Evolutionary conservation across 345 rosid genomes (phyloP).

Genomic region (Anastatica hierochuntica): DNA sequence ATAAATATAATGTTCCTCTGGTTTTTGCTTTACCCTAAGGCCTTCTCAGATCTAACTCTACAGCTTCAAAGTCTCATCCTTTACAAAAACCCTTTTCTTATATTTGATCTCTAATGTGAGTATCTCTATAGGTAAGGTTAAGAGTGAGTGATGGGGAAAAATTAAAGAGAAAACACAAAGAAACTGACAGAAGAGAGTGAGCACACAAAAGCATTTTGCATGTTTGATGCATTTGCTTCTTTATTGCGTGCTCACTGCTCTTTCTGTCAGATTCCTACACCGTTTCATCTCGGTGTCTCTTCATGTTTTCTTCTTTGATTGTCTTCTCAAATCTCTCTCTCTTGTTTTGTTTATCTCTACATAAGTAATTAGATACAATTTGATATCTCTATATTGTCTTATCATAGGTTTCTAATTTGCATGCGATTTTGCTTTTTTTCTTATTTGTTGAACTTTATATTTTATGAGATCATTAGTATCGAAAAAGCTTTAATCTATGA

Average conservation of each 20-base stretch:
- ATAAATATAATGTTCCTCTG: conserved; percentile 11
- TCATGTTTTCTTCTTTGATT: conserved; percentile 20
- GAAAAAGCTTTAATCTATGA: conserved; percentile 23
- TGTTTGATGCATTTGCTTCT: conserved; percentile 47
- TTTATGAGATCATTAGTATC: conserved; percentile 25
- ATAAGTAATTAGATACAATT: conserved; percentile 4
- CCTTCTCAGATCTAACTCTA: conserved; percentile 21
- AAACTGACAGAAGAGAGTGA: conserved; percentile 99
- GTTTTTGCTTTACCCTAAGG: conserved; percentile 13
- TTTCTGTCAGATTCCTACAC: conserved; percentile 87
- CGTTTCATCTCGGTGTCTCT: conserved; percentile 21
- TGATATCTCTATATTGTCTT: too few species aligned
- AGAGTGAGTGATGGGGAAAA: conserved; percentile 9
- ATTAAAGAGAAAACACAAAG: conserved; percentile 21
- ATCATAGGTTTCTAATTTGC: conserved; percentile 11
- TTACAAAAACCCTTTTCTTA: background rate
- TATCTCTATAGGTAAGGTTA: background rate
- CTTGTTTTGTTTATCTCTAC: background rate
- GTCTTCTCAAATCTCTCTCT: background rate
- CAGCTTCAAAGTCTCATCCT: background rate
- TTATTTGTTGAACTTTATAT: conserved; percentile 16
- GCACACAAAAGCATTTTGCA: conserved; percentile 86
- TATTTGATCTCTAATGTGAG: background rate
- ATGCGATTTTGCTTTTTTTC: conserved; percentile 9
- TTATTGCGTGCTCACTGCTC: conserved; percentile 94